phyloP scores from a whole-genome alignment of 768 basidiomycete species.

The Tephrocybe sp. region DNA sequence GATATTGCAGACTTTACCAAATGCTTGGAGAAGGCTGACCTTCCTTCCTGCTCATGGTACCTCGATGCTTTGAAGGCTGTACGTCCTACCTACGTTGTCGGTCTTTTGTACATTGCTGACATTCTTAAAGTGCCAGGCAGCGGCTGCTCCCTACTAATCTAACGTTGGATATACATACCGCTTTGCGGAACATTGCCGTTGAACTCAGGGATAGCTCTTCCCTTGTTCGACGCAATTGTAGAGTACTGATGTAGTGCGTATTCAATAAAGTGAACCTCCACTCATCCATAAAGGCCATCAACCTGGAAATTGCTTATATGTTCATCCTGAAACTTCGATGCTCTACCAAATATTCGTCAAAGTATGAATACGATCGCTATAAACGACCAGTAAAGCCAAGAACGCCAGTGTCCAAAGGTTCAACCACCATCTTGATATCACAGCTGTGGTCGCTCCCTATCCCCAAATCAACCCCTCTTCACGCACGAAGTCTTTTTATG shows the following conservation, averaged over 20 bases:
- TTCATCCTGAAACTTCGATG: too few species aligned
- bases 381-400: too few species aligned
- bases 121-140: slow-evolving; percentile 65
- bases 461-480: background rate
- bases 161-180: background rate
- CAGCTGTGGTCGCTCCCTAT: too few species aligned
- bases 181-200: background rate
- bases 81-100: slow-evolving; percentile 28
- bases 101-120: slow-evolving; percentile 10
- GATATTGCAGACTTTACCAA: slow-evolving; percentile 69
- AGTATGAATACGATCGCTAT: too few species aligned
- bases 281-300: background rate
- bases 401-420: too few species aligned
- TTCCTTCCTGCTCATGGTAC: slow-evolving; percentile 82
- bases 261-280: slow-evolving; percentile 10
- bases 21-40: slow-evolving; percentile 81
- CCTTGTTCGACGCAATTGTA: background rate
- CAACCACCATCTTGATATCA: too few species aligned
- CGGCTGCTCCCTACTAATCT: slow-evolving; percentile 56
- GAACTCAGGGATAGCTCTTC: background rate
- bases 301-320: too few species aligned
- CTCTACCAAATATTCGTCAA: too few species aligned
- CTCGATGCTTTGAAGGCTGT: slow-evolving; percentile 88
- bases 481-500: slow-evolving; percentile 2
- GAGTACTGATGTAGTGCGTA: slow-evolving; percentile 14